Percentiles rank a stretch among this genome's conserved stretches.
Conservation (phyloP, 176 grass and related monocot genomes). For the Miscanthus lutarioriparius region DNA sequence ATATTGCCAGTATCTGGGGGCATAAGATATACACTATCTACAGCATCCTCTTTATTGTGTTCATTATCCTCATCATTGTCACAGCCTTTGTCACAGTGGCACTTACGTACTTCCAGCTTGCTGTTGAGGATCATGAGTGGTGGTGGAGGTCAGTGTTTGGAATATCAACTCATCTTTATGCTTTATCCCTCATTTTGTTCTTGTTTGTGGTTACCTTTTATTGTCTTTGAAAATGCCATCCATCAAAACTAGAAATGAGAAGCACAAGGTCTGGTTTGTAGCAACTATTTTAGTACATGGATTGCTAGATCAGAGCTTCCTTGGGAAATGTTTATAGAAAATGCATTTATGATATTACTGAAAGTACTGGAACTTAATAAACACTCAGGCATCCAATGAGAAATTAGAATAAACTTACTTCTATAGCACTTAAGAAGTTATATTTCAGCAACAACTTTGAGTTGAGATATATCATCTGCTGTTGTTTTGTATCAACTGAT, state of each 20-base stretch:
- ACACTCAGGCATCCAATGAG: not conserved
- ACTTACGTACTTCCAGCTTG: slow-evolving; percentile 92
- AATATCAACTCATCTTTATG: slow-evolving; percentile 18
- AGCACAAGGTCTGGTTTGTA: not conserved
- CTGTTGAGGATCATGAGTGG: slow-evolving; percentile 94
- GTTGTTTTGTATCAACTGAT: not conserved
- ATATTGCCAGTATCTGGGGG: slow-evolving; percentile 96
- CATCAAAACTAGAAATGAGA: slow-evolving; percentile 2
- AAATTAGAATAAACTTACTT: not conserved
- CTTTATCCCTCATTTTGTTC: not conserved
- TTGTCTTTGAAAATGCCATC: not conserved
- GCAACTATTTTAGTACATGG: slow-evolving; percentile 9
- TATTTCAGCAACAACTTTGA: not conserved
- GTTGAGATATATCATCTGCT: not conserved
- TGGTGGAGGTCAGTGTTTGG: slow-evolving; percentile 89
- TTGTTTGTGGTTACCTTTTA: not conserved
- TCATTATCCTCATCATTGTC: slow-evolving; percentile 94
- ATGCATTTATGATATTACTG: not conserved
- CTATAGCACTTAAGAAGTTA: not conserved
- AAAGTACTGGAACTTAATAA: not conserved
- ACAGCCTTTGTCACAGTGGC: slow-evolving; percentile 95
- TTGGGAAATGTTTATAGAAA: not conserved
- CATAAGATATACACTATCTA: slow-evolving; percentile 99
- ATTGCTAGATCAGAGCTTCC: not conserved
- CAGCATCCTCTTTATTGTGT: slow-evolving; percentile 95